These are phyloP conservation scores for Umbelopsis vinacea DNA, from an alignment of 192 early-diverging fungal species.

Conservation along the genomic window DNA sequence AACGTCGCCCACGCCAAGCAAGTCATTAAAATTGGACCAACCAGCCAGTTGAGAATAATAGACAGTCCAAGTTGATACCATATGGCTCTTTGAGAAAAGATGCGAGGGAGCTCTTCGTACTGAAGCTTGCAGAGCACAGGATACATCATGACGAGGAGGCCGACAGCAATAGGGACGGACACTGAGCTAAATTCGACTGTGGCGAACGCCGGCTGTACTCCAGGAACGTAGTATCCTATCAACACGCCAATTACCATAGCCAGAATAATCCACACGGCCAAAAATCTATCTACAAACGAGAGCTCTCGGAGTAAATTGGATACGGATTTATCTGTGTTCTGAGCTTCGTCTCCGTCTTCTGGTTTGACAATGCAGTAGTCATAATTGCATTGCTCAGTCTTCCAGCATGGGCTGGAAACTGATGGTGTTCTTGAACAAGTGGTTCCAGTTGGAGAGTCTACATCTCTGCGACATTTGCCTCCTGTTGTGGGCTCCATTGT, in stretches of 20 bases:
- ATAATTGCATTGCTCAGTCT: slow-evolving; percentile 23
- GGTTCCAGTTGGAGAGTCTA: background rate
- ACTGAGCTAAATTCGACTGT: slow-evolving; percentile 62
- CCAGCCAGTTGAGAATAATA: slow-evolving; percentile 64
- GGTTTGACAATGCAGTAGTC: slow-evolving; percentile 18
- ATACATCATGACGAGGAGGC: slow-evolving; percentile 72
- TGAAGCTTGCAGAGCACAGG: slow-evolving; percentile 68
- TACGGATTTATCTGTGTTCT: slow-evolving; percentile 7
- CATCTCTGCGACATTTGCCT: background rate
- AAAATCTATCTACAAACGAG: slow-evolving; percentile 39
- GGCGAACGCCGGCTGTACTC: slow-evolving; percentile 51
- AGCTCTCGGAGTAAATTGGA: slow-evolving; percentile 23
- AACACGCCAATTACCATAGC: slow-evolving; percentile 63
- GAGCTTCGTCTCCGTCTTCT: background rate
- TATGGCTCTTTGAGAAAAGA: slow-evolving; percentile 49
- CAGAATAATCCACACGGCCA: slow-evolving; percentile 43
- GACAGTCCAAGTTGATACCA: slow-evolving; percentile 60
- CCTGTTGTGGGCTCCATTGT: background rate
- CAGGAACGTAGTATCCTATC: slow-evolving; percentile 62
- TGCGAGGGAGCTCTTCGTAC: slow-evolving; percentile 46
- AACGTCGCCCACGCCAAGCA: slow-evolving; percentile 67
- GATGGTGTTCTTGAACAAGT: background rate
- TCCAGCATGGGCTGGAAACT: slow-evolving; percentile 6
- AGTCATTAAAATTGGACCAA: slow-evolving; percentile 70
- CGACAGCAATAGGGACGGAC: slow-evolving; percentile 70